Percentiles rank a stretch among this genome's conserved stretches.
Evolutionary conservation across 2,329 filamentous ascomycete species (phyloP).

Genomic region (Blumeria graminis): DNA sequence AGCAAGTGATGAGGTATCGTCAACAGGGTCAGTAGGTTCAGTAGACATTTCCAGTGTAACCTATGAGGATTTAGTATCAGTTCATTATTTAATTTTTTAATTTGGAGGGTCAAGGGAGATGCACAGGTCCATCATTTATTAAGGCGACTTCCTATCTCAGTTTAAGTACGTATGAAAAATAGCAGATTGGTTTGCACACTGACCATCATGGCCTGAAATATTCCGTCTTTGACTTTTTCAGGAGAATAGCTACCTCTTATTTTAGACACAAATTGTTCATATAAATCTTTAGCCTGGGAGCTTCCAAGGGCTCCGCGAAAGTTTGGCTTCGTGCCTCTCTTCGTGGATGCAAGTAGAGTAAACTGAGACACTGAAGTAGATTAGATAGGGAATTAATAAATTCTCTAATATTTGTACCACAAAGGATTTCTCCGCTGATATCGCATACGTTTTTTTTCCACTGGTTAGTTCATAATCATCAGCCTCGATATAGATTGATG

Average conservation of each 20-base stretch:
- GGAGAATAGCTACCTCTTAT: constrained; percentile 46
- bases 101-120: constrained; percentile 5
- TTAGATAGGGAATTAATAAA: not conserved
- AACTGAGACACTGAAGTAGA: constrained; percentile 64
- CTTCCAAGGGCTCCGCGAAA: constrained; percentile 73
- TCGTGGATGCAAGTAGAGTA: constrained; percentile 76
- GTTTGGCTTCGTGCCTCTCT: constrained; percentile 85
- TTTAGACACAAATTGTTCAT: constrained; percentile 59
- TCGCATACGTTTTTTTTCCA: constrained; percentile 85
- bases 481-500: not conserved
- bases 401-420: constrained; percentile 30
- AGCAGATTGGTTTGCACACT: not conserved
- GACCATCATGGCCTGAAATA: constrained; percentile 92
- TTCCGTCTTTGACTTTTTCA: constrained; percentile 74
- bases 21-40: constrained; percentile 4
- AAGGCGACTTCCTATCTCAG: constrained; percentile 43
- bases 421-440: constrained; percentile 78
- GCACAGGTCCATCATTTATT: constrained; percentile 59
- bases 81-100: not conserved
- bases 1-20: not conserved
- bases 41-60: constrained; percentile 14
- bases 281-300: constrained; percentile 56
- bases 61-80: constrained; percentile 4
- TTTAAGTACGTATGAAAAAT: not conserved
- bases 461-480: constrained; percentile 18